A percentile compares a stretch with the other conserved stretches of the same genome.
These are phyloP conservation scores for Nosema muscidifuracis DNA, from an alignment of 371 early-diverging fungal genomes.

Conservation along the genomic window DNA sequence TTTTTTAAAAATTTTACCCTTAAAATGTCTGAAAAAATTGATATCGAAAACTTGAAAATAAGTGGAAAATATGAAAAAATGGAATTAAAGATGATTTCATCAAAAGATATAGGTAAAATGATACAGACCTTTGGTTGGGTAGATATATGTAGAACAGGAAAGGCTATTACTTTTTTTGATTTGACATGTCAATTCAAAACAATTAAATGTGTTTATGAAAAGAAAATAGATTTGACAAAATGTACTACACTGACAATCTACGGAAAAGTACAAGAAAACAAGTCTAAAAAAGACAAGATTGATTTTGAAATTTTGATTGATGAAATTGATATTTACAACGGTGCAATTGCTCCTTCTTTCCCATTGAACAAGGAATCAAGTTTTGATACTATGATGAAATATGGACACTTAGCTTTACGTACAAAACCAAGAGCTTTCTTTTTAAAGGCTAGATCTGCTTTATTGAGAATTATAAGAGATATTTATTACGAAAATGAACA, in stretches of 20 bases:
- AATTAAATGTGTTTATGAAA: slow-evolving; percentile 55
- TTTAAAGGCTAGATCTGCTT: slow-evolving; percentile 75
- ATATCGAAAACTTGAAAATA: background rate
- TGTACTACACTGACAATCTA: slow-evolving; percentile 55
- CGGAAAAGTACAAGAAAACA: slow-evolving; percentile 54
- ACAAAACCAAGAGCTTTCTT: slow-evolving; percentile 79
- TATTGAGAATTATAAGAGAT: slow-evolving; percentile 82
- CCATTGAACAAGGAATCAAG: slow-evolving; percentile 68
- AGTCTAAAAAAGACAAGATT: slow-evolving; percentile 46
- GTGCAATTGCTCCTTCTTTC: slow-evolving; percentile 51
- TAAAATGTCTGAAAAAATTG: background rate
- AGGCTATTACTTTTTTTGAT: slow-evolving; percentile 52
- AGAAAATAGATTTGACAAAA: slow-evolving; percentile 47
- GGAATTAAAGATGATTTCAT: slow-evolving; percentile 22
- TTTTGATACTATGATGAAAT: slow-evolving; percentile 76
- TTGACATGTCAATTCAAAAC: slow-evolving; percentile 49
- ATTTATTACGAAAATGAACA: slow-evolving; percentile 75
- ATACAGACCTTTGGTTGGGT: slow-evolving; percentile 61
- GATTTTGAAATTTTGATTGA: slow-evolving; percentile 59
- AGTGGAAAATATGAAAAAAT: slow-evolving; percentile 29
- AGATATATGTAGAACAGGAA: slow-evolving; percentile 30
- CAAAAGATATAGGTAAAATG: slow-evolving; percentile 42
- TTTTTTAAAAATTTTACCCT: background rate
- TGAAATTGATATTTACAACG: slow-evolving; percentile 45
- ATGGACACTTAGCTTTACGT: slow-evolving; percentile 90